Percentiles rank a stretch among this genome's conserved stretches.
phyloP scores from a whole-genome alignment of 2,329 filamentous ascomycete species.

The Aspergillus brasiliensis region DNA sequence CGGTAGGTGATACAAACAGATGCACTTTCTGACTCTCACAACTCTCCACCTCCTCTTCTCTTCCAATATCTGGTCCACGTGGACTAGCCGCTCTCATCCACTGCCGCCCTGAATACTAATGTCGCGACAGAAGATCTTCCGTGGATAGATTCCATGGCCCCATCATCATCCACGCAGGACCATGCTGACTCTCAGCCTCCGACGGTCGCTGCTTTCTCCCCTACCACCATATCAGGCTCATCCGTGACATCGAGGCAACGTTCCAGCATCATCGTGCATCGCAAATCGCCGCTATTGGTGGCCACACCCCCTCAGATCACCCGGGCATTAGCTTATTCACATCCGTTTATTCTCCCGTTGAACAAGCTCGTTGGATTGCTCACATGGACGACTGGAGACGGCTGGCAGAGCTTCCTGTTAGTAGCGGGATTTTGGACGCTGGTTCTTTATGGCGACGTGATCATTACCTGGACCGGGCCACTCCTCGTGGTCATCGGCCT shows the following conservation, averaged over 20 bases:
- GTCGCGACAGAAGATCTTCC: slow-evolving; percentile 46
- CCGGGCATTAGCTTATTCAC: slow-evolving; percentile 89
- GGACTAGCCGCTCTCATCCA: background rate
- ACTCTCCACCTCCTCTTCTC: background rate
- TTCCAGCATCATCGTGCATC: slow-evolving; percentile 91
- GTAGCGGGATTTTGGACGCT: slow-evolving; percentile 82
- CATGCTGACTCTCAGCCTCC: slow-evolving; percentile 57
- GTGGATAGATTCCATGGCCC: slow-evolving; percentile 58
- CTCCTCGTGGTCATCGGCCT: slow-evolving; percentile 76
- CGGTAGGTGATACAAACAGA: slow-evolving; percentile 37
- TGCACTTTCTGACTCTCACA: background rate
- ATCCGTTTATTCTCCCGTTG: slow-evolving; percentile 86
- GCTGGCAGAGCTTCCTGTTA: slow-evolving; percentile 95
- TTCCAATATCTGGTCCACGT: background rate
- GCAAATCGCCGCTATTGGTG: slow-evolving; percentile 89
- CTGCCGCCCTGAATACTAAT: slow-evolving; percentile 24
- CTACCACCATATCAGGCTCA: slow-evolving; percentile 71
- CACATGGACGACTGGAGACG: slow-evolving; percentile 91
- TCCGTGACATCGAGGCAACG: slow-evolving; percentile 72
- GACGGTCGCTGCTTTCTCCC: slow-evolving; percentile 88
- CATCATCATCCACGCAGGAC: slow-evolving; percentile 42
- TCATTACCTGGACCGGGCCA: slow-evolving; percentile 81
- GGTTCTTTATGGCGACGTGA: slow-evolving; percentile 79
- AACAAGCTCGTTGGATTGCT: slow-evolving; percentile 83
- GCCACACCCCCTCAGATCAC: slow-evolving; percentile 95